Percentiles rank a stretch among this genome's conserved stretches.
phyloP scores from a whole-genome alignment of 192 early-diverging fungal genomes.

The Rhizoclosmatium sp. region DNA sequence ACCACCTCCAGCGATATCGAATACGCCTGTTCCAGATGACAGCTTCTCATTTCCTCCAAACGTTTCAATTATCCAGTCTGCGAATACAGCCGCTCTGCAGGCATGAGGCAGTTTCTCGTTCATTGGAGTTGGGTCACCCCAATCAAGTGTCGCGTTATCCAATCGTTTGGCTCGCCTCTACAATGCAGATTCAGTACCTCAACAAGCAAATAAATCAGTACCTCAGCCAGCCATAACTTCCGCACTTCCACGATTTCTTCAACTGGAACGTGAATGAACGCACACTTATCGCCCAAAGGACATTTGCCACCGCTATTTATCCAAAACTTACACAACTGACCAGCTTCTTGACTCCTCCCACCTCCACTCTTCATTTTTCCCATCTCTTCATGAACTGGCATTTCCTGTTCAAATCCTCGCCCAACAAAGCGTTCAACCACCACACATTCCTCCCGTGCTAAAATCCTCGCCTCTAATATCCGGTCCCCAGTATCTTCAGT shows the following conservation, averaged over 20 bases:
- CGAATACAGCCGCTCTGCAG: constrained; percentile 59
- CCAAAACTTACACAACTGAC: constrained; percentile 46
- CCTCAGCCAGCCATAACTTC: constrained; percentile 48
- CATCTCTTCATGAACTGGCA: constrained; percentile 5
- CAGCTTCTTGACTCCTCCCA: not conserved
- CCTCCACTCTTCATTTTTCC: not conserved
- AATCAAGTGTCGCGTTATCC: constrained; percentile 49
- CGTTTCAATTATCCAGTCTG: constrained; percentile 58
- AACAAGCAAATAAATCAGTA: constrained; percentile 9
- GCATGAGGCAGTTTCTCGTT: constrained; percentile 57
- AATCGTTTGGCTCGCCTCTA: not conserved
- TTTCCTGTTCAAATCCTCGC: constrained; percentile 21
- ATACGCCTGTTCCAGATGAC: constrained; percentile 47
- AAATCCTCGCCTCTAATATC: constrained; percentile 11
- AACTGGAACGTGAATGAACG: constrained; percentile 43
- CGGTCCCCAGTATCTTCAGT: not conserved
- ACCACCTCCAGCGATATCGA: constrained; percentile 67
- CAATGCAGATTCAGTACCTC: not conserved
- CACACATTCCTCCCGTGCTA: not conserved
- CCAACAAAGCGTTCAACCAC: constrained; percentile 13
- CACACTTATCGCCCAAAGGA: constrained; percentile 26
- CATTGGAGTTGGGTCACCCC: constrained; percentile 50
- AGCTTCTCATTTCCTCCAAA: constrained; percentile 44
- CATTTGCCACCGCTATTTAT: constrained; percentile 41
- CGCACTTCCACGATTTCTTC: constrained; percentile 39